These are phyloP conservation scores for Hymenoscyphus occultus DNA, from an alignment of 2,329 filamentous ascomycete species.

Conservation along the genomic window DNA sequence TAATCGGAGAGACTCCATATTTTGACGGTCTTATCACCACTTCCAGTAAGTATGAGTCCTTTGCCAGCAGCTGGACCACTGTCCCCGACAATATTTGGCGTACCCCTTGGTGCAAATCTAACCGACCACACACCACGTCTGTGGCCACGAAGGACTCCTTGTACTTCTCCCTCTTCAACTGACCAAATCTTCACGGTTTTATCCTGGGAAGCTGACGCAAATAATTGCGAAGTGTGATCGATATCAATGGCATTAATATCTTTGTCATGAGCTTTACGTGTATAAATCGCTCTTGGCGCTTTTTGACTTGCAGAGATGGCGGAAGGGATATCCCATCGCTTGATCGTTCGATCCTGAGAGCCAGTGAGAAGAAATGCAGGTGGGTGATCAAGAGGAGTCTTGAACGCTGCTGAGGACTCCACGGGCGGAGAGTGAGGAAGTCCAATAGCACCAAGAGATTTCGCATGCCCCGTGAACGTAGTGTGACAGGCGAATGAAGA, in stretches of 20 bases:
- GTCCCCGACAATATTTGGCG: slow-evolving; percentile 69
- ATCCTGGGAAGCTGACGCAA: slow-evolving; percentile 95
- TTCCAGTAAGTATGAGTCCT: slow-evolving; percentile 83
- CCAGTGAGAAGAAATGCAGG: slow-evolving; percentile 86
- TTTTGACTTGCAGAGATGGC: slow-evolving; percentile 47
- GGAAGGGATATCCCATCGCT: slow-evolving; percentile 81
- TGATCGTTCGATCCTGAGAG: slow-evolving; percentile 92
- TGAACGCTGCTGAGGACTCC: slow-evolving; percentile 65
- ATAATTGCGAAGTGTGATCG: slow-evolving; percentile 70
- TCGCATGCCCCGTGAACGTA: slow-evolving; percentile 85
- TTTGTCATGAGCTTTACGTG: slow-evolving; percentile 95
- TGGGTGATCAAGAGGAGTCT: slow-evolving; percentile 72
- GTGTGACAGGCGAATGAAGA: slow-evolving; percentile 77
- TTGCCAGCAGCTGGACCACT: slow-evolving; percentile 71
- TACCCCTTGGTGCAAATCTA: slow-evolving; percentile 77
- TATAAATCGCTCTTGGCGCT: slow-evolving; percentile 69
- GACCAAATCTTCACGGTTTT: slow-evolving; percentile 98
- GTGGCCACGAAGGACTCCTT: slow-evolving; percentile 89
- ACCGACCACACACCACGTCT: slow-evolving; percentile 95
- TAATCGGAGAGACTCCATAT: slow-evolving; percentile 94
- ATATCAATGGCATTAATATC: slow-evolving; percentile 95
- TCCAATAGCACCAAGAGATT: slow-evolving; percentile 87
- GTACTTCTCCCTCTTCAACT: slow-evolving; percentile 80
- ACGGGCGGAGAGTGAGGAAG: slow-evolving; percentile 69
- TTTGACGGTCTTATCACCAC: slow-evolving; percentile 93